Evolutionary conservation across 1,284 basidiomycete species (phyloP).

Genomic region (Ganoderma meredithae): DNA sequence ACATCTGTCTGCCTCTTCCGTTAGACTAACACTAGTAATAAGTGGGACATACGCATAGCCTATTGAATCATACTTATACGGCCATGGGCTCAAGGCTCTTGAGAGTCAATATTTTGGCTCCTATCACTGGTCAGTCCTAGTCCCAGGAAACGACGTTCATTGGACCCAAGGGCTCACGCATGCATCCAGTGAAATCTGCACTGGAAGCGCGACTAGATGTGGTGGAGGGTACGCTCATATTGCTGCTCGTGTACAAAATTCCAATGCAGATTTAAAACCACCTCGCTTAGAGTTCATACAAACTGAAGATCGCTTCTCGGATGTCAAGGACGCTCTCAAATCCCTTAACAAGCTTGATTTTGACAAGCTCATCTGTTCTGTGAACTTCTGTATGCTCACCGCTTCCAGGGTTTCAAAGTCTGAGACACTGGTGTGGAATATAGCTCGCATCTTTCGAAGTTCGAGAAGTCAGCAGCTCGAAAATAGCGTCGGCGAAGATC

Average conservation of each 20-base stretch:
- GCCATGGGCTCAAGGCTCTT: constrained; percentile 87
- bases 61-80: constrained; percentile 85
- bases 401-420: background rate
- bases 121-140: constrained; percentile 67
- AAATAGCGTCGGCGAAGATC: constrained; percentile 73
- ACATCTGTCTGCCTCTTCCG: constrained; percentile 32
- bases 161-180: constrained; percentile 1
- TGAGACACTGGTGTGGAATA: background rate
- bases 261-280: background rate
- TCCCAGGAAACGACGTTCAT: constrained; percentile 8
- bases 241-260: background rate
- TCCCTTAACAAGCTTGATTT: constrained; percentile 82
- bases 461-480: constrained; percentile 57
- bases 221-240: constrained; percentile 68
- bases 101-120: constrained; percentile 84
- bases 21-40: background rate
- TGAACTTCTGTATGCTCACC: constrained; percentile 42
- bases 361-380: constrained; percentile 85
- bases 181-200: constrained; percentile 56
- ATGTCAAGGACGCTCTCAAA: constrained; percentile 74
- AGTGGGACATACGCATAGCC: constrained; percentile 43
- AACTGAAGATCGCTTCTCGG: constrained; percentile 76
- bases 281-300: constrained; percentile 71
- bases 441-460: constrained; percentile 74
- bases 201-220: constrained; percentile 86